Conservation (phyloP, 345 rosid species). For the Lumnitzera littorea region DNA sequence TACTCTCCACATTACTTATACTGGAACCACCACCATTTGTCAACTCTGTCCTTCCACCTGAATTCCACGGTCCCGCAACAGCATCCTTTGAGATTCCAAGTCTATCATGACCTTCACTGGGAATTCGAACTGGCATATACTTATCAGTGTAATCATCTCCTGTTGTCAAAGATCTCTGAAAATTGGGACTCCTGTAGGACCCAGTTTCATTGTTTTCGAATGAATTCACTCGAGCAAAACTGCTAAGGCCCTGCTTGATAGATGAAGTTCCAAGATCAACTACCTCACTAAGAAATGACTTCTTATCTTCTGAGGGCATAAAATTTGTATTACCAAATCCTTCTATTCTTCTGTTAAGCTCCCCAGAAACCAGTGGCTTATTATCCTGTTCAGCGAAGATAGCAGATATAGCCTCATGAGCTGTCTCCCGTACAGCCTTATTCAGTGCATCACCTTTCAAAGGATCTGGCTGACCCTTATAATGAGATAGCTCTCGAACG, state of each 20-base stretch:
- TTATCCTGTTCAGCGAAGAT: conserved; percentile 74
- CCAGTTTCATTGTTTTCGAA: conserved; percentile 62
- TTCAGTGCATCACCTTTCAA: conserved; percentile 91
- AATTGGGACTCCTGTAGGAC: conserved; percentile 74
- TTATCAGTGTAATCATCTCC: conserved; percentile 54
- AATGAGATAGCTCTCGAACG: conserved; percentile 74
- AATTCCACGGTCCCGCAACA: conserved; percentile 58
- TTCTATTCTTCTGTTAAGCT: conserved; percentile 63
- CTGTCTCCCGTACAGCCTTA: conserved; percentile 86
- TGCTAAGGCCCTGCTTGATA: conserved; percentile 84
- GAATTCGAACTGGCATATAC: conserved; percentile 63
- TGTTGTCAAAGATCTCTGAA: conserved; percentile 72
- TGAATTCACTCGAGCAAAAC: conserved; percentile 58
- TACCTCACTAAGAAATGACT: conserved; percentile 86
- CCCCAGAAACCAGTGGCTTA: conserved; percentile 54
- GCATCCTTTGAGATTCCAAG: conserved; percentile 37
- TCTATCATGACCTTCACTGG: conserved; percentile 35
- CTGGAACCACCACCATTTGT: conserved; percentile 37
- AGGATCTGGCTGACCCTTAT: conserved; percentile 81
- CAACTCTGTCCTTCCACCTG: conserved; percentile 33
- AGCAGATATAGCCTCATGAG: conserved; percentile 77
- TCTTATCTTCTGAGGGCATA: conserved; percentile 70
- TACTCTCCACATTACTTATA: conserved; percentile 40
- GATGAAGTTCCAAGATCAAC: conserved; percentile 93
- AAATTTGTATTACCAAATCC: conserved; percentile 92